These are phyloP conservation scores for Samsoniella hepiali DNA, from an alignment of 2,329 filamentous ascomycete species.

Conservation along the genomic window DNA sequence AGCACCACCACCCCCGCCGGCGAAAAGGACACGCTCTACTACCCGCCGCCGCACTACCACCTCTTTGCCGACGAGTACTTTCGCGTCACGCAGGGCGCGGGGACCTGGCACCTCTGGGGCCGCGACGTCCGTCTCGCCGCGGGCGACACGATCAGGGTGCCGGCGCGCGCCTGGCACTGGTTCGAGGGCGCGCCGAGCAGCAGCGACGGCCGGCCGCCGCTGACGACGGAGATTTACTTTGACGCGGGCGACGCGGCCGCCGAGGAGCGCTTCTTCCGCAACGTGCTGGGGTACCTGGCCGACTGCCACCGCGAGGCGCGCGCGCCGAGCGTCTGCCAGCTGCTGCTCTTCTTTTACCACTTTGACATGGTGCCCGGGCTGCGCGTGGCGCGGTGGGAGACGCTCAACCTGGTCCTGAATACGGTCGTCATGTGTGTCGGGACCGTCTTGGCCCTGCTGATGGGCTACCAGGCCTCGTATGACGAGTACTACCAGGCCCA, in stretches of 20 bases:
- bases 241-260: slow-evolving; percentile 20
- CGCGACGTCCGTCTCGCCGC: slow-evolving; percentile 10
- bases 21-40: slow-evolving; percentile 10
- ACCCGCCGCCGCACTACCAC: slow-evolving; percentile 26
- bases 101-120: slow-evolving; percentile 22
- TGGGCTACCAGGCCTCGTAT: slow-evolving; percentile 21
- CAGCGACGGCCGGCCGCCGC: slow-evolving; percentile 1
- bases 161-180: slow-evolving; percentile 20
- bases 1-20: not conserved
- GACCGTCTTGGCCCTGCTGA: slow-evolving; percentile 12
- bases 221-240: slow-evolving; percentile 16
- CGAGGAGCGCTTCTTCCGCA: slow-evolving; percentile 26
- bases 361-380: slow-evolving; percentile 22
- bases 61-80: slow-evolving; percentile 25
- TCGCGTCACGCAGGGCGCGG: slow-evolving; percentile 20
- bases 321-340: slow-evolving; percentile 23
- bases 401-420: slow-evolving; percentile 18
- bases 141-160: slow-evolving; percentile 14
- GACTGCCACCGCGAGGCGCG: slow-evolving; percentile 21
- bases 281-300: slow-evolving; percentile 24
- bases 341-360: slow-evolving; percentile 23
- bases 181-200: slow-evolving; percentile 20
- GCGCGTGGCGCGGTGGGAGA: slow-evolving; percentile 5
- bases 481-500: slow-evolving; percentile 18
- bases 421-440: slow-evolving; percentile 17